A percentile compares a stretch with the other conserved stretches of the same genome.
phyloP scores from a whole-genome alignment of 2,329 filamentous ascomycete genomes.

The Elsinoe arachidis region DNA sequence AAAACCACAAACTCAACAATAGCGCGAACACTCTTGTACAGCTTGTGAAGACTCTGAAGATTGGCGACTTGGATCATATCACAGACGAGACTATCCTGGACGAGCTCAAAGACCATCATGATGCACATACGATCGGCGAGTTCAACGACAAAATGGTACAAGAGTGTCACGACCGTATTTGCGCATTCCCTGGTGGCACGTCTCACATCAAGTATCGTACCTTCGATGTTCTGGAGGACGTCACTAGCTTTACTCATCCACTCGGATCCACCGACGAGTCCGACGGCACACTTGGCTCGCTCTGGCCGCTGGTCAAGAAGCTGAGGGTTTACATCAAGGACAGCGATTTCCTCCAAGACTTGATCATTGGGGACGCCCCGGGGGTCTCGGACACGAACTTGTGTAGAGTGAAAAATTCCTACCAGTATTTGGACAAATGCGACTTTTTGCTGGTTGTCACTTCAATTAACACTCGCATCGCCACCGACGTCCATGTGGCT shows the following conservation, averaged over 20 bases:
- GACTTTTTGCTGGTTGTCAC: conserved; percentile 21
- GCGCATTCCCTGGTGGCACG: neutral
- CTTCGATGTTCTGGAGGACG: neutral
- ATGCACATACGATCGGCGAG: neutral
- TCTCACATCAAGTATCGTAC: neutral
- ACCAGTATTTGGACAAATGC: conserved; percentile 18
- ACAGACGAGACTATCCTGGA: too few relatives aligned
- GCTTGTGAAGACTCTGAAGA: neutral
- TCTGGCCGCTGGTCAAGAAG: conserved; percentile 21
- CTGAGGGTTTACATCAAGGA: conserved; percentile 17
- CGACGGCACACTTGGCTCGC: conserved; percentile 1
- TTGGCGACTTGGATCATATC: too few relatives aligned
- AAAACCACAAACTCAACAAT: neutral
- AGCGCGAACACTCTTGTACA: neutral
- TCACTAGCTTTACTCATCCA: neutral
- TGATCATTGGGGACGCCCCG: conserved; percentile 21
- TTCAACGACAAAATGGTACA: neutral
- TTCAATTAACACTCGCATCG: conserved; percentile 15
- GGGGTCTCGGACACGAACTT: conserved; percentile 21
- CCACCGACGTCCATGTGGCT: conserved; percentile 17
- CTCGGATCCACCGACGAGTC: neutral
- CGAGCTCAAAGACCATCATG: too few relatives aligned
- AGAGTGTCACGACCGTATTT: neutral
- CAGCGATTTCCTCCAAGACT: conserved; percentile 15
- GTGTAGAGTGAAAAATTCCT: conserved; percentile 16